Evolutionary conservation across 2,329 filamentous ascomycete genomes (phyloP), one percentile per base, ranked within the genome.

Genomic region (Diaporthe helianthi): DNA sequence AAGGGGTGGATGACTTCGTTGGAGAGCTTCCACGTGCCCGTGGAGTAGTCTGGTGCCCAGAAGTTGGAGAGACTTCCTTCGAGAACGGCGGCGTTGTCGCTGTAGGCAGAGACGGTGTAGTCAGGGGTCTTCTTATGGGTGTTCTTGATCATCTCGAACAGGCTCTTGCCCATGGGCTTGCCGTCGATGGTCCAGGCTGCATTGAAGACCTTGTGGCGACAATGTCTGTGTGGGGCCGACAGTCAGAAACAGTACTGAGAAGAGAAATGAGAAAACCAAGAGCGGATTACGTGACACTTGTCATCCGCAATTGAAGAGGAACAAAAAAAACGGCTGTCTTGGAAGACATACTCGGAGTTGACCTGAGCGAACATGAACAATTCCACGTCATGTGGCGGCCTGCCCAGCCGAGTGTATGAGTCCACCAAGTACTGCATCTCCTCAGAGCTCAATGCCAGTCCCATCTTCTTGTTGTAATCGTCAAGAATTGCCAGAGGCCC

Each of bases 351-450:
- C 85, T 99, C 96, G 3, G 95, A 98, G 84, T 98, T 98, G 79
- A 99, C 95, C 82, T 99, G 96, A 19, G 95, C 95, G 79, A 98
- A 99, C 96, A 98, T 98, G 85, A 98, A 98, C 26, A 98, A 86
- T 82, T 99, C 96, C 53, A 98, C 93, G 78, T 98, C 96, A 71
- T 94, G 91, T 1, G 93, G 93, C 60, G 87, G 83, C 46, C 90
- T 83, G 72, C 89, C 87, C 22, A 89, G 86, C 46, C 89, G 84
- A 7, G 88, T 89, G 80, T 93, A 96, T 51, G 91, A 90, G 74
- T 94, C 90, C n/a, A 97, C 93, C 47, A 99, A 86, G 77, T 99
- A 98, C 70, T 97, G 90, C 79, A 98, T 97, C 79, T 99, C 94
- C 10, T 91, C 90, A 69, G 90, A 86, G 78, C 98, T 95, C 69